Percentiles rank a stretch among this genome's conserved stretches.
Evolutionary conservation across 2,329 filamentous ascomycete genomes (phyloP).

Genomic region (Talaromyces albobiverticillius): DNA sequence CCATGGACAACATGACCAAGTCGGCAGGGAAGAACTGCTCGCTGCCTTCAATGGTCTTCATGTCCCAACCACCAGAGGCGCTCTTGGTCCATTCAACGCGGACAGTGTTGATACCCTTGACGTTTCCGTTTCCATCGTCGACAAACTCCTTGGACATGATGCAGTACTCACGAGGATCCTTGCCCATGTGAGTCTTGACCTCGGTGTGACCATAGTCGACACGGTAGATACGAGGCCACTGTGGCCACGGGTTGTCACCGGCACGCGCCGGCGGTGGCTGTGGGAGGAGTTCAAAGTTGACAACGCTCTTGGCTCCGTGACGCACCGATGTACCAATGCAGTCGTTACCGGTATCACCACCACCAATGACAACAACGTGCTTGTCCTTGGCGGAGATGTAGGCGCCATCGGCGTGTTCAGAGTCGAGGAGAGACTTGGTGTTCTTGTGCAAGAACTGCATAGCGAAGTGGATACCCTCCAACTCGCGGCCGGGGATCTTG

Average conservation of each 20-base stretch:
- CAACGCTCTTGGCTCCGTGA: constrained; percentile 91
- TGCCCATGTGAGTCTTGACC: constrained; percentile 93
- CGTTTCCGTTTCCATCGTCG: constrained; percentile 78
- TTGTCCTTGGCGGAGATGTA: constrained; percentile 97
- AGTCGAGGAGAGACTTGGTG: constrained; percentile 95
- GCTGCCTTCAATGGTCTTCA: constrained; percentile 93
- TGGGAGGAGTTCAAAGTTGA: constrained; percentile 93
- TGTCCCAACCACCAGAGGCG: constrained; percentile 88
- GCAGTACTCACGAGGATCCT: constrained; percentile 94
- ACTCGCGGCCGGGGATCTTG: constrained; percentile 81
- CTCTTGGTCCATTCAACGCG: constrained; percentile 96
- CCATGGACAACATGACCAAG: constrained; percentile 92
- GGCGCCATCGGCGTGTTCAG: constrained; percentile 73
- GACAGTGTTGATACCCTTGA: constrained; percentile 94
- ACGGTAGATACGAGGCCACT: constrained; percentile 96
- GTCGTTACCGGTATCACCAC: constrained; percentile 96
- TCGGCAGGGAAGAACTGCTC: constrained; percentile 97
- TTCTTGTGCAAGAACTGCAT: constrained; percentile 98
- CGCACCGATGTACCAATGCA: constrained; percentile 96
- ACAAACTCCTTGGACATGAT: constrained; percentile 98
- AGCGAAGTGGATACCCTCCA: constrained; percentile 89
- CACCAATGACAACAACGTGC: constrained; percentile 93
- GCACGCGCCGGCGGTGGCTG: constrained; percentile 89
- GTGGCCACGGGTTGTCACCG: constrained; percentile 94
- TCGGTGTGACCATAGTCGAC: constrained; percentile 98